Evolutionary conservation across 2,329 filamentous ascomycete genomes (phyloP).

Genomic region (Scedosporium dehoogii): DNA sequence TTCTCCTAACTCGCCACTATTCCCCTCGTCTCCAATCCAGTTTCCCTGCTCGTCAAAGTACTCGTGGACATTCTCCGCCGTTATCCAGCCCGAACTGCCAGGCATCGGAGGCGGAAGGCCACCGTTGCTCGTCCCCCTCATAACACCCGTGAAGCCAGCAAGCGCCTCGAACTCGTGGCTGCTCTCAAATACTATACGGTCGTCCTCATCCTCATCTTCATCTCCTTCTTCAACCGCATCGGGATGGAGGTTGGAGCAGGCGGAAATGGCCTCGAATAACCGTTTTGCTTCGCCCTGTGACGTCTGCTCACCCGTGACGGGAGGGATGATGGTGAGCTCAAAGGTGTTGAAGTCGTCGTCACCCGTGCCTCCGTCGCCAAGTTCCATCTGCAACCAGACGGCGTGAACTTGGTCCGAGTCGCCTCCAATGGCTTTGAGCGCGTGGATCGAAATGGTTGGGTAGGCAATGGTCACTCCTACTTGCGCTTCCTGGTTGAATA

Average conservation of each 20-base stretch:
- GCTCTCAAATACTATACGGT: conserved; percentile 48
- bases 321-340: conserved; percentile 57
- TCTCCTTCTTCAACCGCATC: conserved; percentile 52
- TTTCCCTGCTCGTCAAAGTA: conserved; percentile 76
- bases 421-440: conserved; percentile 43
- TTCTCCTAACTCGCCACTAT: conserved; percentile 43
- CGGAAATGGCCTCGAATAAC: conserved; percentile 61
- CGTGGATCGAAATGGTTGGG: conserved; percentile 65
- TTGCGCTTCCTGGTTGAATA: conserved; percentile 50
- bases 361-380: conserved; percentile 45
- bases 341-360: conserved; percentile 57
- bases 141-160: conserved; percentile 47
- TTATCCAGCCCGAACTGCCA: conserved; percentile 76
- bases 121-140: conserved; percentile 35
- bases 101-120: conserved; percentile 58
- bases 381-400: conserved; percentile 60
- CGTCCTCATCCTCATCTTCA: conserved; percentile 45
- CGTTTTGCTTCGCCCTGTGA: conserved; percentile 24
- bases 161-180: conserved; percentile 38
- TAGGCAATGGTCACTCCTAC: conserved; percentile 63
- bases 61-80: conserved; percentile 78
- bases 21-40: conserved; percentile 48
- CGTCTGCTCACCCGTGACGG: conserved; percentile 15
- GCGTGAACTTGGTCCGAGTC: conserved; percentile 30
- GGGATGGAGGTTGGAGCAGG: conserved; percentile 67